Evolutionary conservation across 2,329 filamentous ascomycete genomes (phyloP).

Genomic region (Alternaria metachromatica): DNA sequence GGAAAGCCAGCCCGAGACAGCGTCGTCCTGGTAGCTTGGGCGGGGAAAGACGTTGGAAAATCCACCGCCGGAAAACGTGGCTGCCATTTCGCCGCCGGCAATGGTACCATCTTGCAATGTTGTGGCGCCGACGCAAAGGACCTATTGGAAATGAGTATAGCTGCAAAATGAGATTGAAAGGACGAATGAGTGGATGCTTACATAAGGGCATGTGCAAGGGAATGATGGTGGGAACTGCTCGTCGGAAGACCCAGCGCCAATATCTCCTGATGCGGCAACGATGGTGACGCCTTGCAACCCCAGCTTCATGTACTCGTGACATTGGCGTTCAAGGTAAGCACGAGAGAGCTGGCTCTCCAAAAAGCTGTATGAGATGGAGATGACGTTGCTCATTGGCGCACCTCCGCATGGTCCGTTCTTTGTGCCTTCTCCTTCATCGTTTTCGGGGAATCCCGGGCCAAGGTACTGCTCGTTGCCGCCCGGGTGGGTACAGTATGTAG

Average conservation of each 20-base stretch:
- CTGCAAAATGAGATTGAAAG: neutral
- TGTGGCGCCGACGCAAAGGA: constrained; percentile 67
- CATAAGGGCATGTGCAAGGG: constrained; percentile 69
- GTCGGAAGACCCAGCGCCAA: constrained; percentile 19
- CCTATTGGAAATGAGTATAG: constrained; percentile 2
- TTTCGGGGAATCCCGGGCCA: neutral
- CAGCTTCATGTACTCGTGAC: constrained; percentile 57
- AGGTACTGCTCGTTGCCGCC: constrained; percentile 18
- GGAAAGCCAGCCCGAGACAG: constrained; percentile 17
- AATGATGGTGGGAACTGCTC: constrained; percentile 63
- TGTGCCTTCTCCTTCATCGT: constrained; percentile 24
- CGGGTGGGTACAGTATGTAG: constrained; percentile 26
- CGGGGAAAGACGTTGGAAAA: constrained; percentile 57
- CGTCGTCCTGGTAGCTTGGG: constrained; percentile 53
- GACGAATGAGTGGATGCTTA: constrained; percentile 35
- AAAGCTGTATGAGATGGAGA: constrained; percentile 62
- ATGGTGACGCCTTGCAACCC: constrained; percentile 52
- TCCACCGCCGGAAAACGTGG: constrained; percentile 45
- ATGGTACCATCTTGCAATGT: constrained; percentile 7
- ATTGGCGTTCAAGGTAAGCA: constrained; percentile 58
- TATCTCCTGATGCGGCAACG: constrained; percentile 58
- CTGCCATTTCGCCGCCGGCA: neutral
- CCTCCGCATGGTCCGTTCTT: constrained; percentile 47
- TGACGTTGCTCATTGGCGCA: constrained; percentile 57
- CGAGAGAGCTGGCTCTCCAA: constrained; percentile 60